Base-by-base conservation (phyloP, 129 eudicot species). In the carrot (Daucus carota) region DNA sequence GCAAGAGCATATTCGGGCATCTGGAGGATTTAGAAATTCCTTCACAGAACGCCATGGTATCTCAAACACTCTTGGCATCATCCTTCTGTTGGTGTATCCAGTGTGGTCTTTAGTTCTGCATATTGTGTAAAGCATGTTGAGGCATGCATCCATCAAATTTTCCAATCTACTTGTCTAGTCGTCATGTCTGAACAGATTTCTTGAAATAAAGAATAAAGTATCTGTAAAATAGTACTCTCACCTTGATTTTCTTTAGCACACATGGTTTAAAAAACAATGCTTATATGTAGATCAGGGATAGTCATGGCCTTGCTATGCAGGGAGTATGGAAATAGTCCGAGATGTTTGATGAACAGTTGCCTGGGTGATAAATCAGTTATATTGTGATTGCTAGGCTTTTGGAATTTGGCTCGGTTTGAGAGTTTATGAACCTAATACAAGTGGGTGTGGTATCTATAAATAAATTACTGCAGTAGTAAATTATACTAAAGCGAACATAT, bases 1-100 rank as follows among this genome's bases (percentile, higher is more conserved):
- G 75, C 96, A 93, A 87, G 91, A 93, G 79, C 98, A 93, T 83
- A 90, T 93, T 79, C 85, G 92, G 41, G 98, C 96, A 31, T 81
- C 95, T 0, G 92, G 98, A 45, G 96, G 96, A 36, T 88, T 93
- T 62, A 71, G 88, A 43, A 88, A 88, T 78, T 85, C 98, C 41
- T 87, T 93, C 70, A 88, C 84, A 4, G 87, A 88, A 50, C 83
- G 82, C 69, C 87, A 87, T 68, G 96, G 96, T 70, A 79, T 93
- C 38, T 93, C 98, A 11, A 93, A 93, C 86, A 93, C 98, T 2
- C 33, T 90, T n/a, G 98, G 98, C 22, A 90, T 93, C 28, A 82
- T 93, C 77, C 78, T 93, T 46, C 75, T 93, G 83, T 62, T 92
- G 67, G 86, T 84, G 31, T 90, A 83, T 82, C 98, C 98, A 22